phyloP scores from a whole-genome alignment of 164 flowering plant species.

The Nymphaea colorata region DNA sequence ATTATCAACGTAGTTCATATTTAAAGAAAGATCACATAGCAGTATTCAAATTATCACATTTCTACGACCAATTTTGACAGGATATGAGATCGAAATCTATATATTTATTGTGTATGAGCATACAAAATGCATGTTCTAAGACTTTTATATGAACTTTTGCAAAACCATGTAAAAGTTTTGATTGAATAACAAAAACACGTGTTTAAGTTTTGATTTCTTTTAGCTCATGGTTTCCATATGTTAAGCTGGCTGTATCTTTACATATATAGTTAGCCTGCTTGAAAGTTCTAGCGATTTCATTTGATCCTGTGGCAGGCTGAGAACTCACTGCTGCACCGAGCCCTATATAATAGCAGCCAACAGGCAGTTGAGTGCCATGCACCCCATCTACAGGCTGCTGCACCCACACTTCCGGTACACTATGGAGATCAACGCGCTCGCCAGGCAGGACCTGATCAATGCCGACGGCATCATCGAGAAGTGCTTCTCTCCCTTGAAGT shows the following conservation, averaged over 20 bases:
- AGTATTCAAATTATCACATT: no score
- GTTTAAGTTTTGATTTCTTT: no score
- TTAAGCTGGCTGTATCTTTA: no score
- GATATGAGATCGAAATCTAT: no score
- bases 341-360: slow-evolving; percentile 21
- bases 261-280: no score
- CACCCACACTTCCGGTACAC: slow-evolving; percentile 21
- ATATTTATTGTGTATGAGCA: no score
- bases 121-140: no score
- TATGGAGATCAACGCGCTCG: slow-evolving; percentile 23
- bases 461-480: slow-evolving; percentile 22
- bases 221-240: no score
- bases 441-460: slow-evolving; percentile 17
- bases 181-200: no score
- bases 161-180: neutral
- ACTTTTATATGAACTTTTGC: no score
- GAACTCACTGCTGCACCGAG: slow-evolving; percentile 16
- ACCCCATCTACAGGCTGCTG: slow-evolving; percentile 18
- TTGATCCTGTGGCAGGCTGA: slow-evolving; percentile 16
- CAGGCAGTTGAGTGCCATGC: slow-evolving; percentile 20
- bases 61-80: no score
- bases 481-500: slow-evolving; percentile 14
- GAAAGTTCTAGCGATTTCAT: neutral
- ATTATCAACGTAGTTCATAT: neutral
- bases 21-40: no score